Percentiles rank a stretch among this genome's conserved stretches.
Conservation (phyloP, 306 rosid genomes). For the Dryas octopetala region DNA sequence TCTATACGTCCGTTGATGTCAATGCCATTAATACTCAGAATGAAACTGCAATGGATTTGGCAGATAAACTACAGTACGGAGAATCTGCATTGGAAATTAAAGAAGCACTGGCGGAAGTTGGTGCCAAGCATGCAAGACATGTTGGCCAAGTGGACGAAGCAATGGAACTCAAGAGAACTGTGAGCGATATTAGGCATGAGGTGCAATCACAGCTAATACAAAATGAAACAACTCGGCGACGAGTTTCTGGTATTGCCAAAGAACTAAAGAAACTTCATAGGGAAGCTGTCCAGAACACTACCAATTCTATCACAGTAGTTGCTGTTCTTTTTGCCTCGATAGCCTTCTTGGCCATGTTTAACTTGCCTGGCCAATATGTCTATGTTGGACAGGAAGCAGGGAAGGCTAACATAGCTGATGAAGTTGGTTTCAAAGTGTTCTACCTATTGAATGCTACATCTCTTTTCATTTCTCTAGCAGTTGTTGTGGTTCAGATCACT, state of each 20-base stretch:
- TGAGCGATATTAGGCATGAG: constrained; percentile 93
- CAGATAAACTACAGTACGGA: constrained; percentile 80
- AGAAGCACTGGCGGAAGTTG: constrained; percentile 67
- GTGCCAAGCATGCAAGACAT: constrained; percentile 83
- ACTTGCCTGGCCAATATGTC: constrained; percentile 88
- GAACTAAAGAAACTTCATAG: constrained; percentile 90
- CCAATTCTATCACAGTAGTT: constrained; percentile 74
- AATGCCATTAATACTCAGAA: constrained; percentile 72
- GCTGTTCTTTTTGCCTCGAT: constrained; percentile 95
- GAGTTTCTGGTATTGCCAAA: constrained; percentile 95
- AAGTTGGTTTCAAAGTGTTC: constrained; percentile 68
- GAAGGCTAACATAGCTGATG: constrained; percentile 56
- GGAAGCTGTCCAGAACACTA: constrained; percentile 93
- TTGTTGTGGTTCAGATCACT: constrained; percentile 95
- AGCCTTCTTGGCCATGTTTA: constrained; percentile 93
- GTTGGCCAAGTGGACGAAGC: constrained; percentile 86
- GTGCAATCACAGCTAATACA: constrained; percentile 81
- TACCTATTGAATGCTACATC: constrained; percentile 78
- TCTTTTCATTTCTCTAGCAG: constrained; percentile 90
- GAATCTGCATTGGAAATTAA: constrained; percentile 64
- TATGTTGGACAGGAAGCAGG: constrained; percentile 36
- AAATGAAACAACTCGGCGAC: constrained; percentile 71
- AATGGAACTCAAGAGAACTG: constrained; percentile 91
- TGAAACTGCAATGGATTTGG: constrained; percentile 92
- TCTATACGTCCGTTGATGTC: constrained; percentile 56